Conservation (phyloP, 108 stramenopile species). For the Skeletonema grethae region DNA sequence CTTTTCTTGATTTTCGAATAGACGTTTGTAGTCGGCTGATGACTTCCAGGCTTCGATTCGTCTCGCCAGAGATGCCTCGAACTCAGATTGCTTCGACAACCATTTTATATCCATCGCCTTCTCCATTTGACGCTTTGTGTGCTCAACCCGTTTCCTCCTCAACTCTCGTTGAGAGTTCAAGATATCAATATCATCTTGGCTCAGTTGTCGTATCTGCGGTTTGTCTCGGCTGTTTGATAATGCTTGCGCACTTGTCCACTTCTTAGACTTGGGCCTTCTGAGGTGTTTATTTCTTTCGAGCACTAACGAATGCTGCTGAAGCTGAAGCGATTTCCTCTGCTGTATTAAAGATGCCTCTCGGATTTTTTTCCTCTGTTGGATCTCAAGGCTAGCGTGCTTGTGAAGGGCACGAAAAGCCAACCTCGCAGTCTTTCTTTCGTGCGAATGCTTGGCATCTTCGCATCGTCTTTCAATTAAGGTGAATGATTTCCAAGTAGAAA, state of each 20-base stretch:
- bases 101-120: conserved; percentile 16
- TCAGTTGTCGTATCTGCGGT: not conserved
- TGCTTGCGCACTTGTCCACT: conserved; percentile 9
- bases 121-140: conserved; percentile 3
- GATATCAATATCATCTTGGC: conserved; percentile 11
- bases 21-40: conserved; percentile 17
- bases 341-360: conserved; percentile 22
- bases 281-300: not conserved
- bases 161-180: conserved; percentile 17
- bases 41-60: conserved; percentile 13
- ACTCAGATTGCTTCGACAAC: conserved; percentile 13
- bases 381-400: not conserved
- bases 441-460: conserved; percentile 17
- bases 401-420: conserved; percentile 1
- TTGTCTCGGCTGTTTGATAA: conserved; percentile 2
- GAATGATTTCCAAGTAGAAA: conserved; percentile 16
- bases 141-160: conserved; percentile 17
- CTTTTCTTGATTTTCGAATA: conserved; percentile 27
- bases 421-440: conserved; percentile 2
- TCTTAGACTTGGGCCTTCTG: not conserved
- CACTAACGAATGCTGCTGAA: not conserved
- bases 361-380: not conserved
- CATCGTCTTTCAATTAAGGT: not conserved
- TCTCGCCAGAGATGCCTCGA: conserved; percentile 8
- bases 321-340: not conserved